Evolutionary conservation across 805 yeast species (phyloP), one percentile per base, ranked within the genome.

Genomic region (Danielozyma ontarioensis): DNA sequence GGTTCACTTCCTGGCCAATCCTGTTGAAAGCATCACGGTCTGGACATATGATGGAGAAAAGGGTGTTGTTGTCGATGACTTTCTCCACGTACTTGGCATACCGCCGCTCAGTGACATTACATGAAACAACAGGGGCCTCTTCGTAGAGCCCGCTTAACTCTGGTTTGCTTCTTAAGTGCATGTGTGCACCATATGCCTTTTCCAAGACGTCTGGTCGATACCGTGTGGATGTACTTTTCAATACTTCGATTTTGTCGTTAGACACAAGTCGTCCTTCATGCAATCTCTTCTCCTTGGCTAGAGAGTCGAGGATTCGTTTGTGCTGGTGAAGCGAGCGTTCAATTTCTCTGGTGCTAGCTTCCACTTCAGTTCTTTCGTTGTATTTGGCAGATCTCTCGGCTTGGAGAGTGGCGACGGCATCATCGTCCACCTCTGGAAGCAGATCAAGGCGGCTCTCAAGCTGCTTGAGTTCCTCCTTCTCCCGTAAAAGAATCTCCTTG

Each of bases 51-150:
- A 89, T 65, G 0, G 95, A 78, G 27, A 72, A 54, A 27, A 76
- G 56, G 13, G 83, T 72, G 33, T 68, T 67, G 28, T 57, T 55
- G 32, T 74, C 78, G 5, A 84, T 68, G 5, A 76, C 64, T 31
- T 72, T 67, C 31, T 79, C 84, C 33, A 87, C 53, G 36, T 72
- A 75, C 7, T 70, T 63, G 0, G 83, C 80, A 45, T 69, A 72
- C 7, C 53, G 44, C 7, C 58, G 52, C 36, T 78, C 72, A 1
- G 63, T 65, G 0, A 80, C 74, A 4, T 73, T 65, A 15, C 90
- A 67, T 0, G 83, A 68, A 17, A 87, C 62, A 6, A 80, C 56
- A 0, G 97, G 89, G 1, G 96, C 94, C 48, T 83, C 94, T 36
- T 65, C 75, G 34, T 83, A 74, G 10, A 57, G 53, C 1, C 58